Base-by-base conservation (phyloP, 306 rosid species). In the Corylus heterophylla region DNA sequence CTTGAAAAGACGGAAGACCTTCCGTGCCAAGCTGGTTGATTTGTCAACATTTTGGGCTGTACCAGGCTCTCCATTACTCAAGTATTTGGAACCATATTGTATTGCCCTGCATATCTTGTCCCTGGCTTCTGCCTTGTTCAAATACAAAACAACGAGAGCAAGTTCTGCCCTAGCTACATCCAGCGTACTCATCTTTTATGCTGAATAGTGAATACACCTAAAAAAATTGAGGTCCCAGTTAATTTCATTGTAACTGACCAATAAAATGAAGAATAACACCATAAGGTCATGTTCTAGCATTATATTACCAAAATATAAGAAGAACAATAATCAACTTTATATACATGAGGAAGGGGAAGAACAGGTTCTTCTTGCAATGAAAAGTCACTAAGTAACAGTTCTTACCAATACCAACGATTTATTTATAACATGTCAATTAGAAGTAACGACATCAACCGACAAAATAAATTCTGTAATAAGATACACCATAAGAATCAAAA, bases 41-140 rank as follows among this genome's bases (percentile, higher is more conserved):
- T 90, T 93, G 86, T 96, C 99, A 54, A 96, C 96, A 80, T 82
- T 93, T 82, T 96, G 99, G 58, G 98, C 98, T 0, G 93, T 86
- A 51, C 99, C 99, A 47, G 99, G 89, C 74, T 96, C 85, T 77
- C 99, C 99, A 35, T 96, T 83, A 86, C 99, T 91, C 88, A 96
- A 78, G 86, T 90, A 96, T 73, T 96, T 96, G 63, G 99, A 96
- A 70, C 99, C 99, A 86, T 96, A 96, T 51, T 96, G 99, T 79
- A 96, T 96, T 58, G 97, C 94, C 78, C 99, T 90, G 89, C 99
- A 96, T 80, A 96, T 90, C 89, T 96, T 96, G 96, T 96, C 99
- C 89, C 99, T 93, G 75, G 98, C 76, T 86, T 96, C 99, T 73
- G 99, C 99, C 90, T 96, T 96, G 85, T 88, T 85, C 92, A 96